Evolutionary conservation across 371 early-diverging fungal genomes (phyloP), one percentile per base, ranked within the genome.

Genomic region (Haplosporangium sp.): DNA sequence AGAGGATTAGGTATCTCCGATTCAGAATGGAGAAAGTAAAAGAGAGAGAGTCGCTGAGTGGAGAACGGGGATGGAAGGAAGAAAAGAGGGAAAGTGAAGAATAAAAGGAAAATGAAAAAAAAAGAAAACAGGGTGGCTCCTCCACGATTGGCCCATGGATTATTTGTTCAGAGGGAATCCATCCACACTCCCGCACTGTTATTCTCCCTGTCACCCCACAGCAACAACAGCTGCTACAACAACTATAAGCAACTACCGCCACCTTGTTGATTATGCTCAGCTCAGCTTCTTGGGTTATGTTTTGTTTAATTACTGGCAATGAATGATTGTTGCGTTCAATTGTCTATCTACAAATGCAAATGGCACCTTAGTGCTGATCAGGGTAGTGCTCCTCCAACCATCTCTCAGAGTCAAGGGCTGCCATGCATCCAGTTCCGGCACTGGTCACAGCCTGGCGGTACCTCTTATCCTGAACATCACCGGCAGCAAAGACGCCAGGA

Each of bases 391-490:
- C 93, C 79, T 85, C 87, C 74, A 92, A 80, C 80, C 87, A 92
- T 67, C 91, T 83, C 84, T 96, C 96, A 81, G 93, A 91, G 82
- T 98, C 98, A 47, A 98, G 83, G 13, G 96, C 97, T 47, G 98
- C 96, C 96, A 96, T 96, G 87, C 98, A 98, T 55, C 98, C 98
- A 42, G 90, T 86, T 59, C 94, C 92, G 60, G 92, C 92, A 52
- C 86, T 86, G 62, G 92, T 90, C 29, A 92, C 83, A 21, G 92
- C 92, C 69, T 92, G 94, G 73, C 98, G 91, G 85, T 99, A 99
- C 50, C 85, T 91, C 83, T 93, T 94, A 83, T 99, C 99, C 84
- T 96, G 96, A 46, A 99, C 99, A 88, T 99, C 99, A 66, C 99
- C 99, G 53, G 95, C 94, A 71, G 99, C 99, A 88, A 97, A 99